Evolutionary conservation across 768 basidiomycete genomes (phyloP), one percentile per base, ranked within the genome.

Genomic region (Lactarius deliciosus): DNA sequence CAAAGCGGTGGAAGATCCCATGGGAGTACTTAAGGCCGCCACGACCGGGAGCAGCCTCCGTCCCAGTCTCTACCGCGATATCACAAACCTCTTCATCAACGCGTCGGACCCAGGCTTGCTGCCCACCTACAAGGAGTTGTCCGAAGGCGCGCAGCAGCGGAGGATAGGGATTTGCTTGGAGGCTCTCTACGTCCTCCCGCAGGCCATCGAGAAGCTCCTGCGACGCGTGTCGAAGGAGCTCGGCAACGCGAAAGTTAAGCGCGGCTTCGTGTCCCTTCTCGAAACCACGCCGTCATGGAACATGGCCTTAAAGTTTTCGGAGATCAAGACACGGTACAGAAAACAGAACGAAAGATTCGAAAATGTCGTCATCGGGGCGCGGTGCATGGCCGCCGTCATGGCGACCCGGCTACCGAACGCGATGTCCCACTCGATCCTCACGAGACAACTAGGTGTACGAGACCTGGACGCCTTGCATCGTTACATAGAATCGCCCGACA

Each of bases 341-440:
- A 22, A 22, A 1, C 2, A 5, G 10, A 32, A 10, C 11, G 28
- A 25, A 11, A 25, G 8, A 11, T n/a, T 45, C 22, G 10, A 2
- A 18, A 18, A 15, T 7, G 40, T 60, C 7, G 56, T 7, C 30
- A 38, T 65, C 60, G 64, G 16, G 45, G 64, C 59, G 43, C 41
- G 15, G 28, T 65, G 64, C 30, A 43, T 65, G 53, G 60, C 54
- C 6, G 15, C 64, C 10, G 59, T 56, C 7, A 22, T 60, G 3
- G 53, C 58, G 16, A 55, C 30, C 9, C 58, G 7, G 43, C 28
- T 15, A 1, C 59, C 50, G 3, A 13, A 16, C 8, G 36, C 20
- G 25, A 16, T 45, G 15, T 8, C 16, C n/a, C 32, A 0, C 32
- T 1, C 32, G 25, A 41, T 57, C 54, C 41, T 61, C 43, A 41